A percentile compares a stretch with the other conserved stretches of the same genome.
These are phyloP conservation scores for Kwoniella shandongensis DNA, from an alignment of 768 basidiomycete species.

Conservation along the genomic window DNA sequence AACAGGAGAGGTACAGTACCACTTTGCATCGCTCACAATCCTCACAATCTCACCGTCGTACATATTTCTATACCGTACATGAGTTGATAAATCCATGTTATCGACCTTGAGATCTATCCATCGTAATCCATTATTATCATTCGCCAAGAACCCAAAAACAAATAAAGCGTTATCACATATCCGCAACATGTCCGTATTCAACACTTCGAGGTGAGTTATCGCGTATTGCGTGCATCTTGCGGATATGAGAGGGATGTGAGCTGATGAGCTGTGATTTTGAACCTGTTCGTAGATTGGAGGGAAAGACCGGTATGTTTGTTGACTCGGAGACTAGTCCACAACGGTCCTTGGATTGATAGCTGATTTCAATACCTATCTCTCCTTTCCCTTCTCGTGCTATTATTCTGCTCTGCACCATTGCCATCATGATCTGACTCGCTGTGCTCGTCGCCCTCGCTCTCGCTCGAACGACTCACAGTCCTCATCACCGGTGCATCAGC, in stretches of 20 bases:
- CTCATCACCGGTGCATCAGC: constrained; percentile 86
- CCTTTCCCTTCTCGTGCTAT: background rate
- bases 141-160: too few species aligned
- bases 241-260: background rate
- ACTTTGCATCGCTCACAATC: background rate
- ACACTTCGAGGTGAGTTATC: constrained; percentile 17
- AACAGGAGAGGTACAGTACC: too few species aligned
- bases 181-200: constrained; percentile 22
- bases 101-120: too few species aligned
- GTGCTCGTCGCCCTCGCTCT: background rate
- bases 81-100: too few species aligned
- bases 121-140: too few species aligned
- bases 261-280: background rate
- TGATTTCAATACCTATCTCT: background rate
- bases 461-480: constrained; percentile 57
- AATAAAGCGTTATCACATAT: too few species aligned
- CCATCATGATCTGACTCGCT: too few species aligned
- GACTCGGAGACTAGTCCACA: background rate
- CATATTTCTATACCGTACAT: too few species aligned
- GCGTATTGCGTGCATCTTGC: background rate
- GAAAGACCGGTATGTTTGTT: constrained; percentile 20
- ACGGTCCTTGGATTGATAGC: background rate
- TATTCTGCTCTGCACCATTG: too few species aligned
- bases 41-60: too few species aligned
- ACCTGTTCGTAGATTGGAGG: constrained; percentile 12